A percentile compares a stretch with the other conserved stretches of the same genome.
Conservation (phyloP, 768 basidiomycete genomes). For the Tulasnella sp. region DNA sequence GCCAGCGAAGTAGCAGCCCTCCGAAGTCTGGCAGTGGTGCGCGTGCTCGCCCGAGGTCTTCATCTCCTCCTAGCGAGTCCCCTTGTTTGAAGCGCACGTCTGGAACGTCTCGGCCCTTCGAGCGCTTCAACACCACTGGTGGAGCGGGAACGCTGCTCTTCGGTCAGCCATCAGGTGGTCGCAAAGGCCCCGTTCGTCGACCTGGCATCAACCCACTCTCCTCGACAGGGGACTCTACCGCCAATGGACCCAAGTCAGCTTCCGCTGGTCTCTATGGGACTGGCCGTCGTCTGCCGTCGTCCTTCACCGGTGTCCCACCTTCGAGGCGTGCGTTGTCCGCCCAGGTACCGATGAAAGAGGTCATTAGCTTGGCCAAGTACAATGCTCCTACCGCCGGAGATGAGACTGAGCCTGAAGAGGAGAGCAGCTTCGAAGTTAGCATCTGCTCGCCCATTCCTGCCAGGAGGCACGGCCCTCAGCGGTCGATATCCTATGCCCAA, state of each 20-base stretch:
- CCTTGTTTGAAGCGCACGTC: constrained; percentile 39
- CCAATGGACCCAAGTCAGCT: background rate
- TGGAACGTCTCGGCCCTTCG: constrained; percentile 26
- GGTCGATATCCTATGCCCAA: constrained; percentile 45
- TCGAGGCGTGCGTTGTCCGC: background rate
- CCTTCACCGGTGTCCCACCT: background rate
- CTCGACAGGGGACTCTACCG: background rate
- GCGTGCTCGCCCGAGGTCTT: constrained; percentile 41
- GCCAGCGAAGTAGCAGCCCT: background rate
- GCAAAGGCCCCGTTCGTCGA: background rate
- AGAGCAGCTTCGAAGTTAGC: background rate
- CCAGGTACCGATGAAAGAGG: background rate
- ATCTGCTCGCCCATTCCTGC: constrained; percentile 25
- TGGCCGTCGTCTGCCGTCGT: constrained; percentile 1
- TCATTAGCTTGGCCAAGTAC: background rate
- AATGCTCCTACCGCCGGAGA: background rate
- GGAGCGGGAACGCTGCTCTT: constrained; percentile 26
- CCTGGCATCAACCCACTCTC: constrained; percentile 6
- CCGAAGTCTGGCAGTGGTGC: constrained; percentile 23
- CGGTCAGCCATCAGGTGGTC: background rate
- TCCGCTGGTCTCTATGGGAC: constrained; percentile 11
- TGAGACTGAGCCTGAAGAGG: constrained; percentile 14
- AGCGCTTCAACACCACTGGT: constrained; percentile 34
- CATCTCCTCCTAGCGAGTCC: constrained; percentile 40
- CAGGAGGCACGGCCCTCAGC: constrained; percentile 37